Conservation (phyloP, 495 filamentous ascomycete genomes). For the Xylaria curta region DNA sequence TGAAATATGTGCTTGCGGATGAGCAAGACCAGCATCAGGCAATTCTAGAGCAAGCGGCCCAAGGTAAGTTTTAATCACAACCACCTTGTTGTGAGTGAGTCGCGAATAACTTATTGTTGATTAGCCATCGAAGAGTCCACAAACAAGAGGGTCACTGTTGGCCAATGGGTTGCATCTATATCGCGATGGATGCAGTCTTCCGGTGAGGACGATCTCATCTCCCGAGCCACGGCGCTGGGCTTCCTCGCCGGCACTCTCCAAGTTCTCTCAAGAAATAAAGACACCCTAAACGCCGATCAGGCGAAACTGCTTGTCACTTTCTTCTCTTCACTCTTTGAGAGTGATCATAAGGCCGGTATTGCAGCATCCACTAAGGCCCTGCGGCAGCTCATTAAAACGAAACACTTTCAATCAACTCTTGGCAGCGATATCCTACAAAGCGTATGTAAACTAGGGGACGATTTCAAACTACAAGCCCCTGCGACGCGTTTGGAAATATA, state of each 20-base stretch:
- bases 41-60: conserved; percentile 50
- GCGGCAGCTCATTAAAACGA: conserved; percentile 51
- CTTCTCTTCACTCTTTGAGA: conserved; percentile 57
- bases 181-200: conserved; percentile 54
- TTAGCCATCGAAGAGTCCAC: conserved; percentile 51
- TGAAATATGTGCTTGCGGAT: conserved; percentile 53
- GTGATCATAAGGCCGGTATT: conserved; percentile 58
- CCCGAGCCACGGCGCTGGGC: conserved; percentile 50
- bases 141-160: conserved; percentile 49
- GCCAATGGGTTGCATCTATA: conserved; percentile 57
- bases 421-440: conserved; percentile 50
- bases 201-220: conserved; percentile 49
- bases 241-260: conserved; percentile 55
- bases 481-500: conserved; percentile 55
- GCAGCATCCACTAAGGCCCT: conserved; percentile 55
- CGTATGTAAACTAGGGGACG: conserved; percentile 52
- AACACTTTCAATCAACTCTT: conserved; percentile 50
- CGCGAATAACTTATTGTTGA: conserved; percentile 22
- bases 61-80: conserved; percentile 40
- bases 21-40: conserved; percentile 42
- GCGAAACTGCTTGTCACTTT: conserved; percentile 52
- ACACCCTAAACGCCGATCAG: conserved; percentile 49
- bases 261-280: conserved; percentile 42
- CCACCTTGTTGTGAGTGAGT: not conserved
- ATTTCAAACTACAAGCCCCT: conserved; percentile 53